Percentiles rank a stretch among this genome's conserved stretches.
phyloP scores from a whole-genome alignment of 345 rosid species.

The Lepidium sativum region DNA sequence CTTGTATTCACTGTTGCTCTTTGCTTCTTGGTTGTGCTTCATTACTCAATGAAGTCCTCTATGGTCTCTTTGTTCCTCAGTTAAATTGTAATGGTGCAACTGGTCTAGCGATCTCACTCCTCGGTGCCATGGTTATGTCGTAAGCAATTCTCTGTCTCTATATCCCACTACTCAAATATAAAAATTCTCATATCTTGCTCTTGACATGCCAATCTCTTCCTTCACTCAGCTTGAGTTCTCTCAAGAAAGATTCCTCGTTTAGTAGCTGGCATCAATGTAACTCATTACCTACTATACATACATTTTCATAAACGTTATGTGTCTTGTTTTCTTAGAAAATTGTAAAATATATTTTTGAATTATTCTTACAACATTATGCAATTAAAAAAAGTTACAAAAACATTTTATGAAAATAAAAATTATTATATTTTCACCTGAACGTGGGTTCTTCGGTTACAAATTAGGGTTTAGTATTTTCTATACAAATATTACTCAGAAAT shows the following conservation, averaged over 20 bases:
- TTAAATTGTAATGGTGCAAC: constrained; percentile 84
- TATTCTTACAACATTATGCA: too few relatives aligned
- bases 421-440: too few relatives aligned
- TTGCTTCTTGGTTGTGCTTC: constrained; percentile 71
- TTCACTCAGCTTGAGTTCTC: constrained; percentile 85
- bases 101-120: constrained; percentile 88
- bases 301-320: not conserved
- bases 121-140: constrained; percentile 99
- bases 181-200: not conserved
- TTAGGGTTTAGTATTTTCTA: too few relatives aligned
- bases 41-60: constrained; percentile 57
- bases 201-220: constrained; percentile 69
- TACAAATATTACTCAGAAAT: too few relatives aligned
- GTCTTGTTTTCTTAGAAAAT: not conserved
- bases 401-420: too few relatives aligned
- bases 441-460: too few relatives aligned
- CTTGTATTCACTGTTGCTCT: constrained; percentile 67
- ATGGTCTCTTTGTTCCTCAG: constrained; percentile 87
- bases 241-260: constrained; percentile 85
- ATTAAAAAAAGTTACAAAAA: too few relatives aligned
- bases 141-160: constrained; percentile 26
- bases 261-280: constrained; percentile 65
- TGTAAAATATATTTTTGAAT: too few relatives aligned
- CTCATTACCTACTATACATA: not conserved
- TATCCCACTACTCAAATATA: not conserved